Evolutionary conservation across 768 basidiomycete genomes (phyloP), one percentile per base, ranked within the genome.

Genomic region (Galerina sulciceps): DNA sequence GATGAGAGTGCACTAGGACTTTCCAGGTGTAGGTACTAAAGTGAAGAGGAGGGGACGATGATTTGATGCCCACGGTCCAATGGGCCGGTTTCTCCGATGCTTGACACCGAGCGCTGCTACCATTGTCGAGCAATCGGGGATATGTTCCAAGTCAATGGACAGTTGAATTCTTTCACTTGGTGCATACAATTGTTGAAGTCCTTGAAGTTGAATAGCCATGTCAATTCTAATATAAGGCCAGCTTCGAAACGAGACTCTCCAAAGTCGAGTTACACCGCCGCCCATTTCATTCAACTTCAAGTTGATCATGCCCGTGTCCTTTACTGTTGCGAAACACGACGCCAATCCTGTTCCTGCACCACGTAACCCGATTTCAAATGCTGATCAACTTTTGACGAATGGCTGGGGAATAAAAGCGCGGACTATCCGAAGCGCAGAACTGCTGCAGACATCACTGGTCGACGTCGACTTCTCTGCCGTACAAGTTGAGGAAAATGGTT

Each of bases 401-500:
- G 14, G 35, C 8, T 52, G 57, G 57, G 57, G 15, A 10, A 3
- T 18, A 22, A 20, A 22, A 20, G 22, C 10, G 20, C 38, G 42
- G 10, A 42, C 14, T 1, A 20, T 22, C 5, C n/a, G 10, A 14
- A 43, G 49, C 31, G 43, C 31, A 43, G 57, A 58, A 42, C 34
- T 58, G 9, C 43, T 52, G 6, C 57, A 58, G 35, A 52, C 50
- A 4, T 58, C 57, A 2, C 5, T 58, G 10, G 6, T 3, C 22
- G 9, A 37, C 14, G 22, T 18, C 43, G 11, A 40, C 36, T 3
- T 35, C 22, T 37, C 18, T 10, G 15, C 40, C 38, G 37, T 55
- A 11, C 45, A 15, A 22, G 44, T 17, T 10, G 41, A 59, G 35
- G 62, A 65, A 9, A 67, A 75, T 56, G 73, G 74, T 4, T 73